These are phyloP conservation scores for Candida dendrica DNA, from an alignment of 805 yeast species.

Conservation along the genomic window DNA sequence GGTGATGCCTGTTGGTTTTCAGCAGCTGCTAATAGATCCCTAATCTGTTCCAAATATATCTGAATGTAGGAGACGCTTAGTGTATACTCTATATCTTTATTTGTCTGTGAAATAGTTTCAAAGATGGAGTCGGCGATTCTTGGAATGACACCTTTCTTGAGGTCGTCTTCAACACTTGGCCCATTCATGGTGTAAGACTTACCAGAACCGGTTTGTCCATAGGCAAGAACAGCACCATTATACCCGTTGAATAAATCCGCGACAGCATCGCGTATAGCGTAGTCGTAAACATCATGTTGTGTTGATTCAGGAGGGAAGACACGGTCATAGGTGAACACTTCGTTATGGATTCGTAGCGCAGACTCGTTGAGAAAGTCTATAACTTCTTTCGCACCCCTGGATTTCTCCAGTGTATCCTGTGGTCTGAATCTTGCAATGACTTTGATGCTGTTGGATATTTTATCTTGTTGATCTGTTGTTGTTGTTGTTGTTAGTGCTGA, in stretches of 20 bases:
- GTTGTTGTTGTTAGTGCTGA: too few species aligned
- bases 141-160: constrained; percentile 56
- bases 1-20: constrained; percentile 20
- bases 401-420: constrained; percentile 28
- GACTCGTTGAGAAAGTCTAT: constrained; percentile 12
- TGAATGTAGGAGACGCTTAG: constrained; percentile 69
- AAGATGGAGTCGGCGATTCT: constrained; percentile 64
- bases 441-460: constrained; percentile 19
- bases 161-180: constrained; percentile 19
- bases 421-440: constrained; percentile 76
- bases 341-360: constrained; percentile 8
- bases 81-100: constrained; percentile 50
- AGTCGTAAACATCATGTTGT: constrained; percentile 54
- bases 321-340: constrained; percentile 53
- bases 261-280: constrained; percentile 53
- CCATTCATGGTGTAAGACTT: constrained; percentile 79
- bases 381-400: constrained; percentile 3
- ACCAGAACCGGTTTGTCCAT: constrained; percentile 78
- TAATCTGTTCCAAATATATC: constrained; percentile 69
- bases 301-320: constrained; percentile 45
- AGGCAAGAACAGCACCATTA: constrained; percentile 70
- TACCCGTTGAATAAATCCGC: constrained; percentile 69
- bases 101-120: constrained; percentile 36
- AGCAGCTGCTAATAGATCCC: constrained; percentile 56
- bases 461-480: background rate